Evolutionary conservation across 108 stramenopile species (phyloP).

Genomic region (Nitzschia sp.): DNA sequence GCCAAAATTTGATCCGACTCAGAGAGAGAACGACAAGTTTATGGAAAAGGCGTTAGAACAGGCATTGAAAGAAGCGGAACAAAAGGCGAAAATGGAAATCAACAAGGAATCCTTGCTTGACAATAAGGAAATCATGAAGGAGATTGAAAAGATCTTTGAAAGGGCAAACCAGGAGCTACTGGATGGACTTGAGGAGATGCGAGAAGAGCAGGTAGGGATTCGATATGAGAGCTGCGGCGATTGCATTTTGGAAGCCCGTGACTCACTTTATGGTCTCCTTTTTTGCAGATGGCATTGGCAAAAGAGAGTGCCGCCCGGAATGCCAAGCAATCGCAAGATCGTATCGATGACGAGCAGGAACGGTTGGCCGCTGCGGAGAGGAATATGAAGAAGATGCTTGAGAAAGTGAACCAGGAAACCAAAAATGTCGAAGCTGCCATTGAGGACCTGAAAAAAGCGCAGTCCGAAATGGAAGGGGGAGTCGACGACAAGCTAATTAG

Average conservation of each 20-base stretch:
- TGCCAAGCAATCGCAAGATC: constrained; percentile 19
- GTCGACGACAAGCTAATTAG: constrained; percentile 36
- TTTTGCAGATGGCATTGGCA: constrained; percentile 37
- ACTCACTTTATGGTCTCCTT: not conserved
- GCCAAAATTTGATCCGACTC: not conserved
- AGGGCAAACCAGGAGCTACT: constrained; percentile 49
- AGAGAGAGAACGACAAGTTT: constrained; percentile 38
- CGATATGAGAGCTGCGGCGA: not conserved
- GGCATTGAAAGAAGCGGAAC: constrained; percentile 44
- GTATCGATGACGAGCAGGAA: constrained; percentile 25
- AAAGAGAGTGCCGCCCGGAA: constrained; percentile 35
- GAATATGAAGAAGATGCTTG: constrained; percentile 51
- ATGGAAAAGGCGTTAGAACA: constrained; percentile 55
- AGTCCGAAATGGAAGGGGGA: constrained; percentile 38
- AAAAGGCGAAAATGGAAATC: constrained; percentile 10
- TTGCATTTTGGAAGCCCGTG: not conserved
- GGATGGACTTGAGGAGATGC: constrained; percentile 52
- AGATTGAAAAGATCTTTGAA: constrained; percentile 64
- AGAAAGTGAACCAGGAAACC: constrained; percentile 48
- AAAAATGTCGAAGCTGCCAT: constrained; percentile 51
- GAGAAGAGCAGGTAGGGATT: constrained; percentile 54
- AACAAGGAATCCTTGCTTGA: constrained; percentile 48
- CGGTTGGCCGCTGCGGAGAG: constrained; percentile 50
- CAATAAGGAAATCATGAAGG: constrained; percentile 60
- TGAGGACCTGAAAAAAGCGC: constrained; percentile 45